Evolutionary conservation across 2,329 filamentous ascomycete species (phyloP), one percentile per base, ranked within the genome.

Genomic region (Xylariaceae sp.): DNA sequence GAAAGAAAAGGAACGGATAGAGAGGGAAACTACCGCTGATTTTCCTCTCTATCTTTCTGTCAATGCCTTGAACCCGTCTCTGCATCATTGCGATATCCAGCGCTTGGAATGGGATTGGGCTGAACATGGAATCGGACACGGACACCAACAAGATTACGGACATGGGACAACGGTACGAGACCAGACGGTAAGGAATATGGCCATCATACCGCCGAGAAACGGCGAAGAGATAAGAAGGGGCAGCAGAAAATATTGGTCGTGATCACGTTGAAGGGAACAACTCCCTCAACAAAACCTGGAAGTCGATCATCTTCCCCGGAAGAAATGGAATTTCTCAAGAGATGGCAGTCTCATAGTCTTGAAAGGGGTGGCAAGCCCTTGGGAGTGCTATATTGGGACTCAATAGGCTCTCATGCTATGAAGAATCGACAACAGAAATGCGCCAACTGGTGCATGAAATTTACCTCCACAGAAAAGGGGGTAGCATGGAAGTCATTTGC

Each of bases 401-500:
- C 23, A 30, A 30, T 30, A 5, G 4, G 23, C 23, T 30, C 23
- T 30, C 17, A 18, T 18, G 17, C 17, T 18, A 18, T 30, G 23
- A 30, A 30, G 37, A 13, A 42, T 42, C 9, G 37, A 42, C 37
- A 4, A 42, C 37, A 42, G 37, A 7, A 4, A 13, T 13, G 37
- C 7, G 17, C 9, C 6, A 42, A 10, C 37, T 42, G 37, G 37
- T 42, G 1, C 5, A 42, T 3, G 37, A 8, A 8, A 42, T 42
- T 18, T 18, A 18, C 17, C 17, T 18, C 9, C 37, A 7, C 39
- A 56, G 53, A 64, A 61, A 51, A 63, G 61, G 63, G 62, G 17
- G 17, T 18, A 18, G 17, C 17, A 18, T 18, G 17, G 17, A 18
- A 18, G 17, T 18, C 17, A 18, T 18, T 18, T 18, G 17, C 17